Conservation (phyloP, 2,329 filamentous ascomycete genomes). For the Phyllosticta citrichinensis region DNA sequence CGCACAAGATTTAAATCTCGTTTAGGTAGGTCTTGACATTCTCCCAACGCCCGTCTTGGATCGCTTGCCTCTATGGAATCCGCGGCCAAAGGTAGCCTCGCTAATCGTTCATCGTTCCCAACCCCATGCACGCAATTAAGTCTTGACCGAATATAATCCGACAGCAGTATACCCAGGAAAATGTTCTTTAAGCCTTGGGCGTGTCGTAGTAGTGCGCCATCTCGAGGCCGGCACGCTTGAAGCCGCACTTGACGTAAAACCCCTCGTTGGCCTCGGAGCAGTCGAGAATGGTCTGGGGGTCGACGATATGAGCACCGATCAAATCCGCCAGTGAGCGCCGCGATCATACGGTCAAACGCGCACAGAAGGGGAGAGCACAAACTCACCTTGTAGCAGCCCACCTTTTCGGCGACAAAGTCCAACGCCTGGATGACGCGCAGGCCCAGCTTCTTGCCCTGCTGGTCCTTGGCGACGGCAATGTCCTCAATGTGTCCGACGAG, state of each 20-base stretch:
- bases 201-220: slow-evolving; percentile 83
- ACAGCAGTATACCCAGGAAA: neutral
- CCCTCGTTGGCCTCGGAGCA: slow-evolving; percentile 94
- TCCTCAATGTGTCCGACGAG: slow-evolving; percentile 94
- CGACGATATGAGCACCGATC: neutral
- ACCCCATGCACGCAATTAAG: neutral
- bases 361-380: neutral
- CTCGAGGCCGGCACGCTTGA: slow-evolving; percentile 80
- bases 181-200: neutral
- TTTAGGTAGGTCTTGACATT: neutral
- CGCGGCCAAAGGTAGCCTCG: neutral
- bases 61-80: neutral
- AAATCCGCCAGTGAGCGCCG: neutral
- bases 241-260: slow-evolving; percentile 97
- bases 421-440: slow-evolving; percentile 87
- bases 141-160: neutral
- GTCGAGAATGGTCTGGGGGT: slow-evolving; percentile 70
- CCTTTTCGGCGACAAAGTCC: slow-evolving; percentile 74
- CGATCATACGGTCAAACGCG: neutral
- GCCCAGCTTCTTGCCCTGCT: slow-evolving; percentile 95
- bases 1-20: neutral
- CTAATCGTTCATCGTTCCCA: neutral
- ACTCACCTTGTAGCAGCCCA: slow-evolving; percentile 80
- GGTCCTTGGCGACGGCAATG: slow-evolving; percentile 87
- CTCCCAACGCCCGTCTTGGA: neutral